Evolutionary conservation across 345 rosid genomes (phyloP), one percentile per base, ranked within the genome.

Genomic region (Moringa oleifera): DNA sequence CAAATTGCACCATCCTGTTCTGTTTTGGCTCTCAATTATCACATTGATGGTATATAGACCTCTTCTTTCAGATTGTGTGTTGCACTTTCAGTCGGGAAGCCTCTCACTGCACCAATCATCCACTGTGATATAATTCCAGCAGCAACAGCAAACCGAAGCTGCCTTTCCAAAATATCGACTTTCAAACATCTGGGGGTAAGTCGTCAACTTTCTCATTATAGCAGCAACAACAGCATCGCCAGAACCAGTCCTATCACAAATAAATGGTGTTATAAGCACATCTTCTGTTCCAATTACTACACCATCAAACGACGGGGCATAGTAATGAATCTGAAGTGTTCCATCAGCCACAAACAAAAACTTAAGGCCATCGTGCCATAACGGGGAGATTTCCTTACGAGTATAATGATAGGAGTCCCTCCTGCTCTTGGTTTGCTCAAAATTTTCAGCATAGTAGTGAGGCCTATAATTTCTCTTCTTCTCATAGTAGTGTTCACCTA

Each of bases 211-310:
- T 57, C 98, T 84, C 83, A 88, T 78, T 17, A 93, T 83, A 17
- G 75, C 96, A 61, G 96, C 98, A 61, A 90, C 97, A 63, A 88
- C 78, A 64, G 97, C 98, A 77, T 93, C 98, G n/a, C 98, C 98
- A 0, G 98, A 86, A 63, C 98, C 97, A 37, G 96, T 93, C 45
- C 97, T 80, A 77, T 93, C 98, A 65, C 94, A 90, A 4, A 97
- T 90, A 75, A 83, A 81, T 0, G 98, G 97, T 20, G 96, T 83
- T 67, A 90, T 80, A 20, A 88, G 85, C 68, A 82, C 97, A 79
- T 93, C 97, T 68, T 93, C 98, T 0, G 94, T 84, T 61, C 98
- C 98, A 3, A 86, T 74, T 25, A 86, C 94, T 45, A 67, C 81
- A 11, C 98, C 97, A 59, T 93, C 94, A 62, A 90, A 93, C 0